A percentile compares a stretch with the other conserved stretches of the same genome.
Conservation (phyloP, 306 rosid species). For the Mimosa bimucronata region DNA sequence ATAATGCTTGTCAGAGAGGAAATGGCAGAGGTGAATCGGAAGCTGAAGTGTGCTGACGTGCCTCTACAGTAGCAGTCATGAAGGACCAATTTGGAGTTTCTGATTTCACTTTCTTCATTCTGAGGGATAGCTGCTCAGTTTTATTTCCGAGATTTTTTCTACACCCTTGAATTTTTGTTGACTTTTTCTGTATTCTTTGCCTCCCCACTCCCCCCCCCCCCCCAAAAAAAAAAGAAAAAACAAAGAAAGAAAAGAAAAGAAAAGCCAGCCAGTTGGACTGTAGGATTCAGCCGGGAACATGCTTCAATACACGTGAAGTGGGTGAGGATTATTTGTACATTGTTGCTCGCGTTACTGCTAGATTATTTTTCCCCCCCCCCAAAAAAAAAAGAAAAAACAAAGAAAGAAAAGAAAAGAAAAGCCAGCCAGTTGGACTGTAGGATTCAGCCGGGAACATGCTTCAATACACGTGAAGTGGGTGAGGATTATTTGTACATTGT, state of each 20-base stretch:
- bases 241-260: too few species aligned
- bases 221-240: too few species aligned
- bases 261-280: constrained; percentile 7
- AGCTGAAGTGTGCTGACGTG: constrained; percentile 35
- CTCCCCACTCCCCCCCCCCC: constrained; percentile 26
- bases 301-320: constrained; percentile 47
- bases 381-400: too few species aligned
- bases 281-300: constrained; percentile 35
- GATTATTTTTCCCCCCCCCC: constrained; percentile 3
- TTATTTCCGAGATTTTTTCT: constrained; percentile 33
- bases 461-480: constrained; percentile 48
- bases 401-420: too few species aligned
- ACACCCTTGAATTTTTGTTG: constrained; percentile 25
- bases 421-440: constrained; percentile 15
- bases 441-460: constrained; percentile 36
- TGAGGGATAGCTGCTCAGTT: constrained; percentile 47
- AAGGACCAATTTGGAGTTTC: constrained; percentile 34
- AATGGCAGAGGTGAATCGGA: constrained; percentile 76
- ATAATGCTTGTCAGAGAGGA: constrained; percentile 70
- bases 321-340: constrained; percentile 59
- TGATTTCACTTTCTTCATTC: constrained; percentile 39
- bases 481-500: constrained; percentile 59
- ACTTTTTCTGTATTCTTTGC: constrained; percentile 43
- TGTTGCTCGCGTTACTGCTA: constrained; percentile 33
- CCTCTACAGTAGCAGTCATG: constrained; percentile 40